A percentile compares a stretch with the other conserved stretches of the same genome.
phyloP scores from a whole-genome alignment of 2,329 filamentous ascomycete genomes.

The Stagonosporopsis chrysanthemi region DNA sequence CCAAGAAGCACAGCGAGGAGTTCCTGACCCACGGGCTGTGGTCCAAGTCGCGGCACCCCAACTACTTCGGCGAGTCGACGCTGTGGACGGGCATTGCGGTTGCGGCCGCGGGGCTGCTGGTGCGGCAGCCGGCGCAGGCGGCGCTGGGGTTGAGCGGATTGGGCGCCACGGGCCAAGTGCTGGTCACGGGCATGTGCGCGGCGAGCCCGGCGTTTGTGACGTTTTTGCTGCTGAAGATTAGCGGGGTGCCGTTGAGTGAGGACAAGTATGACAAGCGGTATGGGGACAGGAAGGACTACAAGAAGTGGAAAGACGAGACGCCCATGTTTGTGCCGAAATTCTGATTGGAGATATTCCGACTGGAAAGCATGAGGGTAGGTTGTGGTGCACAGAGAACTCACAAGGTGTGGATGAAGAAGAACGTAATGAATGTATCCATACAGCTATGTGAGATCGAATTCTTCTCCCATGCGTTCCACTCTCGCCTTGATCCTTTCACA shows the following conservation, averaged over 20 bases:
- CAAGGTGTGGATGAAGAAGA: background rate
- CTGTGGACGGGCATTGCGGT: slow-evolving; percentile 74
- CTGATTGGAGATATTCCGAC: background rate
- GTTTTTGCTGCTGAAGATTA: slow-evolving; percentile 69
- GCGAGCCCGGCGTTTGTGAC: slow-evolving; percentile 70
- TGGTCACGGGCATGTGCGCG: slow-evolving; percentile 61
- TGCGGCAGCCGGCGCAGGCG: slow-evolving; percentile 61
- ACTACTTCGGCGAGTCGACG: slow-evolving; percentile 76
- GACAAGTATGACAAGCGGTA: slow-evolving; percentile 72
- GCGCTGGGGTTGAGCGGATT: slow-evolving; percentile 63
- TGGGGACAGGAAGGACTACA: slow-evolving; percentile 69
- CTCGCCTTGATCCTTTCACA: background rate
- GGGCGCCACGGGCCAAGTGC: slow-evolving; percentile 50
- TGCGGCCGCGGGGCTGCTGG: slow-evolving; percentile 64
- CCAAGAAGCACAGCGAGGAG: slow-evolving; percentile 71
- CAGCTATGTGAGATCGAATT: background rate
- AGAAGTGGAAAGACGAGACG: slow-evolving; percentile 72
- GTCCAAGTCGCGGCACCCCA: slow-evolving; percentile 68
- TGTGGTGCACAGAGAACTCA: background rate
- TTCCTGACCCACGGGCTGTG: slow-evolving; percentile 71
- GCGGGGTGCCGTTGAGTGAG: slow-evolving; percentile 71
- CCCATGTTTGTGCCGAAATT: slow-evolving; percentile 71
- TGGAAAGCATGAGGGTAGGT: background rate
- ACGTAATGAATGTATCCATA: background rate
- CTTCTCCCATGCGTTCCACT: background rate